phyloP scores from a whole-genome alignment of 2,329 filamentous ascomycete species.

The Talaromyces marneffei region DNA sequence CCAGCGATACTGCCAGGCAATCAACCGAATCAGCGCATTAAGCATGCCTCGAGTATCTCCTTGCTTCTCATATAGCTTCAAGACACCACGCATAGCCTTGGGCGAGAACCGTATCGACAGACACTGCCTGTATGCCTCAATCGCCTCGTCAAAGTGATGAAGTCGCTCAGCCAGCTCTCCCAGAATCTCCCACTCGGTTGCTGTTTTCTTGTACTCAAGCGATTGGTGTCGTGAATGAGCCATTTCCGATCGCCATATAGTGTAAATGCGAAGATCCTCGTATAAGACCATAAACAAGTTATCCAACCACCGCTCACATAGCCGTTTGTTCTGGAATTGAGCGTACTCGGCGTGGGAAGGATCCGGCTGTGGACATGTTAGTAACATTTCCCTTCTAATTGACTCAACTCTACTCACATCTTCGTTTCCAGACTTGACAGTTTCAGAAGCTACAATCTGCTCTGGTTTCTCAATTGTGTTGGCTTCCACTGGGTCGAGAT shows the following conservation, averaged over 20 bases:
- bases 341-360: conserved; percentile 69
- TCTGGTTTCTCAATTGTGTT: conserved; percentile 67
- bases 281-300: conserved; percentile 99
- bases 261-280: conserved; percentile 95
- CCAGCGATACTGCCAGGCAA: conserved; percentile 99
- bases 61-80: conserved; percentile 69
- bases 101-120: conserved; percentile 84
- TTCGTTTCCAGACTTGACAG: conserved; percentile 69
- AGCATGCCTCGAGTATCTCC: conserved; percentile 77
- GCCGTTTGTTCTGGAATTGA: conserved; percentile 90
- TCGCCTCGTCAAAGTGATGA: conserved; percentile 83
- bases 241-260: conserved; percentile 98
- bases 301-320: conserved; percentile 96
- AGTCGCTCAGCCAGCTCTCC: conserved; percentile 87
- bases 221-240: conserved; percentile 90
- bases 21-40: conserved; percentile 78
- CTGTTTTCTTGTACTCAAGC: conserved; percentile 91
- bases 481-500: conserved; percentile 19
- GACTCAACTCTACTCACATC: conserved; percentile 47
- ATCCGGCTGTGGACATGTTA: conserved; percentile 46
- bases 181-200: conserved; percentile 97
- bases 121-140: conserved; percentile 88
- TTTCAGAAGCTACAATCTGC: conserved; percentile 69
- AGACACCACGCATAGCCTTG: conserved; percentile 79
- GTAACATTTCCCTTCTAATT: neutral